Conservation (phyloP, 192 early-diverging fungal species). For the Rhizoclosmatium sp. region DNA sequence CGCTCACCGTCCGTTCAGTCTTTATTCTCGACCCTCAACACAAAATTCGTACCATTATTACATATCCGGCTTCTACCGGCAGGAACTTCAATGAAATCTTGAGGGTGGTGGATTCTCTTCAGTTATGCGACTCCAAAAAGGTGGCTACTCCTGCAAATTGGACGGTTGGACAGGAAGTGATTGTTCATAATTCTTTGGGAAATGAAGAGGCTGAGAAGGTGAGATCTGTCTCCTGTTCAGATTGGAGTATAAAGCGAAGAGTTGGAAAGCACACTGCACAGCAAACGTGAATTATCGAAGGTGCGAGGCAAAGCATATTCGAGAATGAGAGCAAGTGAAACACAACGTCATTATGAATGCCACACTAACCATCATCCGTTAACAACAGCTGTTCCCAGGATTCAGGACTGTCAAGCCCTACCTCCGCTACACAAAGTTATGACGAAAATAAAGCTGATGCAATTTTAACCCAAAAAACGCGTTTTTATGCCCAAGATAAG, state of each 20-base stretch:
- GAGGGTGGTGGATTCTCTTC: constrained; percentile 91
- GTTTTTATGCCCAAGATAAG: no score
- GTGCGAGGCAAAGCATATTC: no score
- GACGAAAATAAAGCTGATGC: neutral
- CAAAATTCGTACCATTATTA: constrained; percentile 86
- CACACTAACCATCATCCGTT: constrained; percentile 7
- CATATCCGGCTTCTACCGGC: constrained; percentile 91
- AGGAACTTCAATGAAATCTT: constrained; percentile 98
- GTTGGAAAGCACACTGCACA: no score
- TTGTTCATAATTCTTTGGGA: constrained; percentile 85
- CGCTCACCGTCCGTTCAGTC: constrained; percentile 94
- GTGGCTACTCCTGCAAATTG: constrained; percentile 97
- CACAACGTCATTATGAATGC: neutral
- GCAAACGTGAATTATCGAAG: no score
- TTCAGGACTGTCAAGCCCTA: constrained; percentile 85
- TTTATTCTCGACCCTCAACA: constrained; percentile 95
- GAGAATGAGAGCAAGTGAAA: no score
- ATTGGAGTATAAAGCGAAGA: neutral
- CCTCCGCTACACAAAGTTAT: constrained; percentile 65
- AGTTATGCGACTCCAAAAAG: constrained; percentile 85
- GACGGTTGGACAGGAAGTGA: constrained; percentile 84
- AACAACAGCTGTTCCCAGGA: constrained; percentile 75
- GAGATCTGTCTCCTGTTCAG: neutral
- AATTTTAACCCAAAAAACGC: no score
- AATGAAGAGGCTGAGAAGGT: constrained; percentile 76